Evolutionary conservation across 164 flowering plant species (phyloP).

Genomic region (Dillenia turbinata): DNA sequence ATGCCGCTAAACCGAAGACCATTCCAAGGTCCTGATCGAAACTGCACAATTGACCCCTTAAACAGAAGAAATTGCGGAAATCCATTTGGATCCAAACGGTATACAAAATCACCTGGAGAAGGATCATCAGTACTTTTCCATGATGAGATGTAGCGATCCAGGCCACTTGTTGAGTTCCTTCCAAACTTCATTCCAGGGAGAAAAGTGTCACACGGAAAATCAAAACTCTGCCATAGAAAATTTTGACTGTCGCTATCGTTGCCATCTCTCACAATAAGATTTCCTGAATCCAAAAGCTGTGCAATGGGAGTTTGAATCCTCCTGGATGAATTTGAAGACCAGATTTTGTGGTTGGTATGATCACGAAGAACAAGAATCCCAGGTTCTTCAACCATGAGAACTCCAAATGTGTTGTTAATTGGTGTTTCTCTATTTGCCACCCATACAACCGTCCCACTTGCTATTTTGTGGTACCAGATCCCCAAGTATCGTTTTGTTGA

Average conservation of each 20-base stretch:
- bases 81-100: constrained; percentile 17
- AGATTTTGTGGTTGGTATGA: constrained; percentile 3
- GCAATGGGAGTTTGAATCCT: constrained; percentile 3
- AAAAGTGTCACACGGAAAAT: constrained; percentile 28
- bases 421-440: constrained; percentile 16
- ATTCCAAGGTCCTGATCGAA: constrained; percentile 29
- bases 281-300: constrained; percentile 26
- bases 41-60: constrained; percentile 2
- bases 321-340: constrained; percentile 18
- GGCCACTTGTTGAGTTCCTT: constrained; percentile 14
- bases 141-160: constrained; percentile 18
- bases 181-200: constrained; percentile 42
- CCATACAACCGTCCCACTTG: constrained; percentile 5
- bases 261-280: constrained; percentile 20
- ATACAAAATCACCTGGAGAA: constrained; percentile 19
- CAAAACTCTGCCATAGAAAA: constrained; percentile 47
- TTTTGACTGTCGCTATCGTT: neutral
- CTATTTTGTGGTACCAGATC: constrained; percentile 15
- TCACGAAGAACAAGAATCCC: constrained; percentile 12
- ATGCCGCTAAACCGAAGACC: constrained; percentile 21
- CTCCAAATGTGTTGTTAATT: constrained; percentile 3
- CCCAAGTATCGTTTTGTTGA: constrained; percentile 12
- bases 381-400: neutral
- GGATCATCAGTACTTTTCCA: constrained; percentile 41
- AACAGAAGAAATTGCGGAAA: constrained; percentile 19